Evolutionary conservation across 169 alveolate species (phyloP).

Genomic region (Eimeria sp.): DNA sequence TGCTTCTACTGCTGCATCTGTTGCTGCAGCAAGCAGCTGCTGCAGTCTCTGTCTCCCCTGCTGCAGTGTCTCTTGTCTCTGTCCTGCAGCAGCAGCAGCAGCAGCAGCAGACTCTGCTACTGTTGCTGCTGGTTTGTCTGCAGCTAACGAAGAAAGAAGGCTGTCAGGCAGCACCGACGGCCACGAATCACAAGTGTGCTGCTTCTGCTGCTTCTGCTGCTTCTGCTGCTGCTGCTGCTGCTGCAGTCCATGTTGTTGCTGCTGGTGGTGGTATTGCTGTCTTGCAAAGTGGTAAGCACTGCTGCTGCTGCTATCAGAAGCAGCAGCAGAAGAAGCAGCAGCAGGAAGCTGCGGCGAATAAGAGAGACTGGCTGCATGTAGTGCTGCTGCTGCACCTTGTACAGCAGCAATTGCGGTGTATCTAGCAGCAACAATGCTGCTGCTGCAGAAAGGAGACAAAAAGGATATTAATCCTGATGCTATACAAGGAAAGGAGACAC

Average conservation of each 20-base stretch:
- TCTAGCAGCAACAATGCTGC: not conserved
- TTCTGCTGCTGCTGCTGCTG: conserved; percentile 38
- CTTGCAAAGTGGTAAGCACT: not conserved
- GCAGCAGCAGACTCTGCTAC: conserved; percentile 9
- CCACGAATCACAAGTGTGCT: conserved; percentile 50
- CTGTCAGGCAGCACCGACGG: not conserved
- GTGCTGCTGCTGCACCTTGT: conserved; percentile 57
- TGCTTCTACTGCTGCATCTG: conserved; percentile 52
- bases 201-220: conserved; percentile 36
- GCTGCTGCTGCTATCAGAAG: not conserved
- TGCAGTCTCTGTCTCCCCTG: conserved; percentile 21
- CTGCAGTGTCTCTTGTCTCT: not conserved
- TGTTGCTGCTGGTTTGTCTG: not conserved
- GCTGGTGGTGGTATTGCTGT: not conserved
- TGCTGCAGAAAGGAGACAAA: conserved; percentile 36
- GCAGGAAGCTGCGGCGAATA: not conserved
- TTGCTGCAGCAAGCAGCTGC: conserved; percentile 50
- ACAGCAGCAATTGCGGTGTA: conserved; percentile 13
- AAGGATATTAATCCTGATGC: not conserved
- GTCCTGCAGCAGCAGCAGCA: conserved; percentile 4
- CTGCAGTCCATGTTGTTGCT: not conserved
- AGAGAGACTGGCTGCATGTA: not conserved
- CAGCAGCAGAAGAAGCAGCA: not conserved
- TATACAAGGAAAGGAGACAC: not conserved
- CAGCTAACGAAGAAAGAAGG: not conserved